A percentile compares a stretch with the other conserved stretches of the same genome.
phyloP scores from a whole-genome alignment of 75 land plant species.

The Azolla pinnata region DNA sequence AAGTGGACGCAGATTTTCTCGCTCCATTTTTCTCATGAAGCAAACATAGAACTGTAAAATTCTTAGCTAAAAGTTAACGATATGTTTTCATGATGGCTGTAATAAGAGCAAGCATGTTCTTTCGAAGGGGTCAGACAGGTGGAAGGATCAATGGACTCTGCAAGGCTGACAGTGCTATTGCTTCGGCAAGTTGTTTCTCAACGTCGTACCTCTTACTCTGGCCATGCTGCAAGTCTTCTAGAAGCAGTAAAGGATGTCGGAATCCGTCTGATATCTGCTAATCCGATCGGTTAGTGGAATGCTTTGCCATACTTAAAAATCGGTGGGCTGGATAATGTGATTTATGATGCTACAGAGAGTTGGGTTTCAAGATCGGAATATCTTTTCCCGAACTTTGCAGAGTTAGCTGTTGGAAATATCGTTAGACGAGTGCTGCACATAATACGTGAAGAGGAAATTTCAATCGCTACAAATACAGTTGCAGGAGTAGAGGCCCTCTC shows the following conservation, averaged over 20 bases:
- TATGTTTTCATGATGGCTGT: not conserved
- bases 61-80: not conserved
- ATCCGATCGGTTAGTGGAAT: conserved; percentile 76
- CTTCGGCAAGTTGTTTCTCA: conserved; percentile 80
- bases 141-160: conserved; percentile 84
- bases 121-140: conserved; percentile 49
- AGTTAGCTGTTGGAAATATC: conserved; percentile 93
- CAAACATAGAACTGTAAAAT: not conserved
- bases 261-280: conserved; percentile 75
- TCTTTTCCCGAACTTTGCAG: conserved; percentile 34
- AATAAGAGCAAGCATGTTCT: not conserved
- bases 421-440: conserved; percentile 90
- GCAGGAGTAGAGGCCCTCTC: conserved; percentile 39
- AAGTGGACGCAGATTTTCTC: not conserved
- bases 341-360: too few relatives aligned
- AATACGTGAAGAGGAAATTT: conserved; percentile 84
- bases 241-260: conserved; percentile 87
- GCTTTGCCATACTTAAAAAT: too few relatives aligned
- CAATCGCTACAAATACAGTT: conserved; percentile 48
- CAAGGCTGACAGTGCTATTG: conserved; percentile 67
- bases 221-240: conserved; percentile 66
- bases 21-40: not conserved
- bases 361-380: too few relatives aligned
- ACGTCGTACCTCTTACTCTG: conserved; percentile 58
- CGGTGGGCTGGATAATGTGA: too few relatives aligned